Evolutionary conservation across 2,329 filamentous ascomycete species (phyloP), one percentile per base, ranked within the genome.

Genomic region (Zymoseptoria crescenta): DNA sequence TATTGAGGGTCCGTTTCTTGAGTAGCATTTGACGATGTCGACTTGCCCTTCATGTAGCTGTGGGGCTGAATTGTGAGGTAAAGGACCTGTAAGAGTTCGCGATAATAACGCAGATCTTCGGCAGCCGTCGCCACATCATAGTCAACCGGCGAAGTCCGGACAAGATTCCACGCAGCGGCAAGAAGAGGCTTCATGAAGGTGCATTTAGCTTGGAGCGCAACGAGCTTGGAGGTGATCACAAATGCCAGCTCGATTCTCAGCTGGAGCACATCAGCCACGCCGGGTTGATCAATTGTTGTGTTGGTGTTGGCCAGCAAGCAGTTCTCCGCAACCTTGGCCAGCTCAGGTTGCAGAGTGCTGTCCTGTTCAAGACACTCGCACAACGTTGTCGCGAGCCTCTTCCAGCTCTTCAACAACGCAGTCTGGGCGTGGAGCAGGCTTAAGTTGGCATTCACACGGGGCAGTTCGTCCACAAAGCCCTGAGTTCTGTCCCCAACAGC

Each of bases 371-470:
- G 77, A 57, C 67, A 69, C n/a, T 84, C 84, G 71, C 88, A 90
- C 54, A 99, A 81, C 69, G 96, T 93, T 54, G 94, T 81, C 13
- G 93, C 83, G 8, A 99, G 80, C 60, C 90, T 86, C 72, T 95
- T 92, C 91, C 93, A 97, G 57, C 90, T 88, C 67, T 90, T 86
- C 64, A 96, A 87, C 19, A 99, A 83, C 50, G 85, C 83, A 64
- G 94, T 87, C 76, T 99, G 91, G 24, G 93, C 89, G 72, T 97
- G 91, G 35, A 99, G 91, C 35, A 96, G 79, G 24, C 92, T 96
- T 56, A 99, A 74, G 73, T 99, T 97, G 62, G 88, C 78, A 73
- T 99, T 99, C 49, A 93, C 94, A 61, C 86, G 85, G 68, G 87
- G 83, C 75, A 99, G 87, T 71, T 99, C 94, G 54, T 83, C 82